Evolutionary conservation across 2,329 filamentous ascomycete genomes (phyloP).

Genomic region (Fusarium marasasianum): DNA sequence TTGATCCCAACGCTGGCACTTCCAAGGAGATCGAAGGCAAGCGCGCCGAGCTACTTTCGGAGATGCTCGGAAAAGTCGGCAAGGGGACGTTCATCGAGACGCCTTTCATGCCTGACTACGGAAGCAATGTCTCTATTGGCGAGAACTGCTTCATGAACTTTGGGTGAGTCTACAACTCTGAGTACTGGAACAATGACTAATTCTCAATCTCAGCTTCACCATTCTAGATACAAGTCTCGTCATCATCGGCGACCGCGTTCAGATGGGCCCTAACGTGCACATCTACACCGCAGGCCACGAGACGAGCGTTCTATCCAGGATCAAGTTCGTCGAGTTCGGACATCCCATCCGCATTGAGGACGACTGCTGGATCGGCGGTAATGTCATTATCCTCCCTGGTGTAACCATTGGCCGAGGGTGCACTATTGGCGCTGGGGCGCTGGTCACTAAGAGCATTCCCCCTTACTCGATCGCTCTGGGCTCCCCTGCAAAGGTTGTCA

Average conservation of each 20-base stretch:
- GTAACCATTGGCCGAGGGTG: conserved; percentile 63
- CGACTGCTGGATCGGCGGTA: conserved; percentile 65
- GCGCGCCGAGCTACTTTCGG: conserved; percentile 13
- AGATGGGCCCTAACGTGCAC: conserved; percentile 76
- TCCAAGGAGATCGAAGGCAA: conserved; percentile 8
- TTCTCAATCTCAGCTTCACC: conserved; percentile 52
- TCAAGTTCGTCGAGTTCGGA: conserved; percentile 59
- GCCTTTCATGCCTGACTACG: conserved; percentile 71
- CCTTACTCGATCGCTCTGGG: conserved; percentile 60
- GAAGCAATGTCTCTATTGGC: conserved; percentile 70
- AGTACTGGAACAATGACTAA: not conserved
- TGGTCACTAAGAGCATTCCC: conserved; percentile 61
- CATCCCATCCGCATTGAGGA: conserved; percentile 58
- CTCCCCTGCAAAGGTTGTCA: conserved; percentile 59
- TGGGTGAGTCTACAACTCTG: conserved; percentile 36
- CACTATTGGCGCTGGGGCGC: conserved; percentile 59
- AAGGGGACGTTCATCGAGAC: conserved; percentile 66
- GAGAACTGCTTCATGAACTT: conserved; percentile 70
- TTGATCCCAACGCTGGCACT: conserved; percentile 35
- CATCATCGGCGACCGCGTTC: conserved; percentile 73
- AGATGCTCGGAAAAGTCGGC: conserved; percentile 35
- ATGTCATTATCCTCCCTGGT: conserved; percentile 60
- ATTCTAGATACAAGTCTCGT: conserved; percentile 80
- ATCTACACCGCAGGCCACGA: conserved; percentile 79
- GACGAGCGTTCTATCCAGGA: conserved; percentile 63